Evolutionary conservation across 768 basidiomycete genomes (phyloP).

Genomic region (Tylopilus vinaceipallidus): DNA sequence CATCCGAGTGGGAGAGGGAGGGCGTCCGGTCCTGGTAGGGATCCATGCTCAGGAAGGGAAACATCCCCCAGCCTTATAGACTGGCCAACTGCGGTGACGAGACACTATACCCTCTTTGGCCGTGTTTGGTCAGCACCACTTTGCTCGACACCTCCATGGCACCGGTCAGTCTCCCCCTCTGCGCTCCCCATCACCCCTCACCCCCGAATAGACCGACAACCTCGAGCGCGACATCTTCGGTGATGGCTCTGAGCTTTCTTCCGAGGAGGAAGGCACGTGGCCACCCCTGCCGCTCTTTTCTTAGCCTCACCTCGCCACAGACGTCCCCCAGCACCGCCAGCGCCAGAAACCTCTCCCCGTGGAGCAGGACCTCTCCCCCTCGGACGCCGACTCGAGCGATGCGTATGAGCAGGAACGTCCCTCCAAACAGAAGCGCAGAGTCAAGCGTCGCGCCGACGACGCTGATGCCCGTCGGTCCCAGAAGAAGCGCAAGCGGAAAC

Average conservation of each 20-base stretch:
- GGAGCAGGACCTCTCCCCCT: slow-evolving; percentile 36
- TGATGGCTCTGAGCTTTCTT: slow-evolving; percentile 81
- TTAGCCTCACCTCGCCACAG: slow-evolving; percentile 25
- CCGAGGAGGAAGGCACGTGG: slow-evolving; percentile 57
- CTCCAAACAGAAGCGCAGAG: slow-evolving; percentile 23
- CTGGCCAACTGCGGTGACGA: no score
- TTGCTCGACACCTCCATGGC: slow-evolving; percentile 6
- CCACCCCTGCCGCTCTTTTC: neutral
- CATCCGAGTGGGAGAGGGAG: slow-evolving; percentile 29
- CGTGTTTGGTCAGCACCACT: slow-evolving; percentile 10
- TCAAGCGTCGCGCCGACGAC: slow-evolving; percentile 43
- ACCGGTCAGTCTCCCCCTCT: slow-evolving; percentile 1
- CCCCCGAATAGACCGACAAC: slow-evolving; percentile 18
- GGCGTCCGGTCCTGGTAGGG: slow-evolving; percentile 23
- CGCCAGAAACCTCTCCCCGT: slow-evolving; percentile 31
- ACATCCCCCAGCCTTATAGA: neutral
- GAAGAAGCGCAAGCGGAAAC: slow-evolving; percentile 61
- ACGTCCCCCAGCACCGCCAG: slow-evolving; percentile 42
- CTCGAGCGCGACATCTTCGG: slow-evolving; percentile 79
- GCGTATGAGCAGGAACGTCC: slow-evolving; percentile 47
- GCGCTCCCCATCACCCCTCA: neutral
- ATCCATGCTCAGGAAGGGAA: slow-evolving; percentile 24
- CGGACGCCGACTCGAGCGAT: slow-evolving; percentile 45
- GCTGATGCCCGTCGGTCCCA: slow-evolving; percentile 35
- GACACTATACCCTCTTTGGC: no score